Evolutionary conservation across 2,329 filamentous ascomycete species (phyloP).

Genomic region (Hymenoscyphus occultus): DNA sequence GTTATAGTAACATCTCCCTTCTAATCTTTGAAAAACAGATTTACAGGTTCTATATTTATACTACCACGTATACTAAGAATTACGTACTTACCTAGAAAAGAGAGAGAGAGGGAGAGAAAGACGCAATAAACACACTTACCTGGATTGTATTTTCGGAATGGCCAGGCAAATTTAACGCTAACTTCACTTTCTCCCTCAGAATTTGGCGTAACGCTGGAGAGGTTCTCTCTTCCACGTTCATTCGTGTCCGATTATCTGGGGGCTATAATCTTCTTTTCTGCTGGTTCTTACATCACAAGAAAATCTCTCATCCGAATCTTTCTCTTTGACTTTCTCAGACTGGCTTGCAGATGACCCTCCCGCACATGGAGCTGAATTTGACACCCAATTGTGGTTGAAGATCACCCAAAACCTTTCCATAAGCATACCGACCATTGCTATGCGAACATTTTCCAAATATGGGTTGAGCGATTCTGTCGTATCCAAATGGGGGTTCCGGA

Average conservation of each 20-base stretch:
- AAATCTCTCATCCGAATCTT: background rate
- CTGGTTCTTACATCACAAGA: background rate
- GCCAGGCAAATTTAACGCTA: background rate
- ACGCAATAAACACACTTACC: background rate
- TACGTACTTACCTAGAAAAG: too few relatives aligned
- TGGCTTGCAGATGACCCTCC: background rate
- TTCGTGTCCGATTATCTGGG: background rate
- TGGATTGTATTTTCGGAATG: background rate
- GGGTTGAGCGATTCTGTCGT: background rate
- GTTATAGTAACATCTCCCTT: too few relatives aligned
- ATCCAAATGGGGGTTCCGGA: background rate
- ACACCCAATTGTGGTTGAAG: background rate
- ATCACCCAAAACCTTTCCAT: constrained; percentile 1
- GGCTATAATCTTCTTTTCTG: background rate
- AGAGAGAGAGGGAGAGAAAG: too few relatives aligned
- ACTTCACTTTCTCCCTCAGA: background rate
- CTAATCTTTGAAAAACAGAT: too few relatives aligned
- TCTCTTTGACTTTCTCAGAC: background rate
- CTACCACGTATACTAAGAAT: too few relatives aligned
- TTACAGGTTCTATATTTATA: too few relatives aligned
- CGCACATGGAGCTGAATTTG: background rate
- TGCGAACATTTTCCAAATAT: background rate
- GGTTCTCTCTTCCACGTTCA: background rate
- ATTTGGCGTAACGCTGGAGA: background rate
- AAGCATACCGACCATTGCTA: background rate